These are phyloP conservation scores for Lactarius pseudohatsudake DNA, from an alignment of 768 basidiomycete species.

Conservation along the genomic window DNA sequence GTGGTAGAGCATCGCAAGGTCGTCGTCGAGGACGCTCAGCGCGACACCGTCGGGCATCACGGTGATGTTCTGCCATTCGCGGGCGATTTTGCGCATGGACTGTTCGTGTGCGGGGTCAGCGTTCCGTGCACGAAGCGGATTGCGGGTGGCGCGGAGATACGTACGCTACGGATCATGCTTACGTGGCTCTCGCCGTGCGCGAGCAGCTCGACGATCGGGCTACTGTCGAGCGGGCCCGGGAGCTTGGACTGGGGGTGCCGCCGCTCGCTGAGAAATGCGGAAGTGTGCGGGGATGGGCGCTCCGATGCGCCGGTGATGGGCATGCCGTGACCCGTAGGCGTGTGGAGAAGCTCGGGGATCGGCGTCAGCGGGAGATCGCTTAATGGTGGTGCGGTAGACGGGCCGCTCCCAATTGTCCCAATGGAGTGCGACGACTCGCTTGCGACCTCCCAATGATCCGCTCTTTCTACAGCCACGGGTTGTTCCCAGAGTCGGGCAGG, in stretches of 20 bases:
- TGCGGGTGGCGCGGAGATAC: background rate
- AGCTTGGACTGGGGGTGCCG: conserved; percentile 1
- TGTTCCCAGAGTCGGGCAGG: background rate
- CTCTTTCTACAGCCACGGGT: background rate
- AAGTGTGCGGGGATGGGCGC: background rate
- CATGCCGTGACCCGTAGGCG: conserved; percentile 14
- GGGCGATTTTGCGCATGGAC: conserved; percentile 10
- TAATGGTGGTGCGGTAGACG: conserved; percentile 19
- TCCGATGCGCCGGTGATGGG: background rate
- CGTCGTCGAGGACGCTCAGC: conserved; percentile 5
- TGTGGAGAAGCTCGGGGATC: conserved; percentile 24
- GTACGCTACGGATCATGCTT: conserved; percentile 11
- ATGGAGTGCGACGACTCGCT: conserved; percentile 18
- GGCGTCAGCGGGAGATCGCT: conserved; percentile 27
- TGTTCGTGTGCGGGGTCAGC: background rate
- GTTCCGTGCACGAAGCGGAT: background rate
- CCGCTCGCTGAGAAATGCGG: background rate
- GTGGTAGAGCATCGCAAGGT: conserved; percentile 7
- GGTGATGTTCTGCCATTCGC: conserved; percentile 10
- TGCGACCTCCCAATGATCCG: background rate
- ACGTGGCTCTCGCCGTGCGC: conserved; percentile 2
- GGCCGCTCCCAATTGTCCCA: conserved; percentile 13
- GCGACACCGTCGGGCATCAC: conserved; percentile 23
- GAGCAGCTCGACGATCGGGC: conserved; percentile 11
- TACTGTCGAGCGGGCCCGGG: conserved; percentile 15